Evolutionary conservation across 2,329 filamentous ascomycete genomes (phyloP), one percentile per base, ranked within the genome.

Genomic region (Metarhizium anisopliae): DNA sequence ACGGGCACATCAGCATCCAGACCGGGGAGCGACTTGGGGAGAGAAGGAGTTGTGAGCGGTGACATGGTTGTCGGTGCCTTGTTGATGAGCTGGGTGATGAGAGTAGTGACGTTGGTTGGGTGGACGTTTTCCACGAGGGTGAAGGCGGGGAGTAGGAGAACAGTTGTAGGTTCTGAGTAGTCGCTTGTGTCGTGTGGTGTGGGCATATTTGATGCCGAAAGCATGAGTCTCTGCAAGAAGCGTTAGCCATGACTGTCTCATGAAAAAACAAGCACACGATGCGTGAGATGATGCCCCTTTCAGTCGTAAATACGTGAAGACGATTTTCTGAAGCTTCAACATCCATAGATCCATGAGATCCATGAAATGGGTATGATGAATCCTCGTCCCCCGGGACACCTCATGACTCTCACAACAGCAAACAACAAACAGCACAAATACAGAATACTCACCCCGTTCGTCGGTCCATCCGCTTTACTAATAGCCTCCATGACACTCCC

Each of bases 151-250:
- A 97, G 85, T 30, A 96, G 81, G 42, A 96, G 79, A 18, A 93
- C 83, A 6, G 84, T 89, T 3, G 92, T 95, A 5, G 89, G 87
- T 55, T 83, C 74, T 6, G 76, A 79, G 73, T 87, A 85, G 65
- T 79, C 80, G 65, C 73, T 75, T 50, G 75, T 78, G 69, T 86
- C 80, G 65, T 81, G 79, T 30, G 91, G 90, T 1, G 90, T 85
- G 14, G 89, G 89, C 59, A 96, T 95, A 72, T 96, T 92, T 60
- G 88, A 94, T 50, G 93, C 93, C 6, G 90, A 95, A 50, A 97
- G 81, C 84, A 95, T 96, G 62, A 96, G 78, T 70, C 81, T 86
- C 87, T 93, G 63, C n/a, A 13, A 38, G 30, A 30, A 16, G 25
- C 13, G 25, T 49, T 16, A 49, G 45, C 25, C 11, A 20, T 6